Evolutionary conservation across 176 grass and related monocot species (phyloP), one percentile per base, ranked within the genome.

Genomic region (Aegilops speltoides): DNA sequence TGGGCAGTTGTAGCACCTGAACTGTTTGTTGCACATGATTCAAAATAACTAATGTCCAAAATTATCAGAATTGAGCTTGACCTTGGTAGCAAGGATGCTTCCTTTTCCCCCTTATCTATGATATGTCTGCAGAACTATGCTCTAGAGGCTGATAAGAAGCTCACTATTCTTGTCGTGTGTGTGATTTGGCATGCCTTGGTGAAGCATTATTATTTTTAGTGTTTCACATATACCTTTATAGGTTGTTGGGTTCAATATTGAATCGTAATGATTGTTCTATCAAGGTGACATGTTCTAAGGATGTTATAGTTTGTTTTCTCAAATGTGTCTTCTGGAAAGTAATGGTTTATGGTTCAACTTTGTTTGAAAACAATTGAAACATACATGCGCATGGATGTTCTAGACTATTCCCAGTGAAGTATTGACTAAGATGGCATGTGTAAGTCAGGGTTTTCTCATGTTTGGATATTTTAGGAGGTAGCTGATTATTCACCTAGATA

Each of bases 161-260:
- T 71, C 77, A 12, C 62, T 43, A 32, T 68, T 57, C 36, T 33
- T 46, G 54, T 73, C 10, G 17, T 67, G 13, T 7, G 3, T 33
- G 34, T 24, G 73, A 79, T 79, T 71, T 86, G 25, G 33, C 77
- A 86, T 48, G 19, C 36, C 19, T 87, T 64, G 63, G 29, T 77
- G 31, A 81, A 81, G 19, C 3, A 37, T 23, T 33, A 22, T 24
- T 26, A 20, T 71, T 61, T 10, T 9, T 1, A 59, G 28, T 41
- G 19, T 24, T 17, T 24, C 13, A 15, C 45, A 48, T 48, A 48
- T 48, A 48, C 77, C 64, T 24, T 73, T 64, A 36, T 73, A 25
- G 3, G 32, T 40, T 72, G 46, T 26, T 14, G 25, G n/a, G 26
- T 73, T 77, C 20, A 10, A 46, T 73, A 64, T 16, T 38, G 43